phyloP scores from a whole-genome alignment of 805 yeast genomes.

The Helenozyma rhizophorensis region DNA sequence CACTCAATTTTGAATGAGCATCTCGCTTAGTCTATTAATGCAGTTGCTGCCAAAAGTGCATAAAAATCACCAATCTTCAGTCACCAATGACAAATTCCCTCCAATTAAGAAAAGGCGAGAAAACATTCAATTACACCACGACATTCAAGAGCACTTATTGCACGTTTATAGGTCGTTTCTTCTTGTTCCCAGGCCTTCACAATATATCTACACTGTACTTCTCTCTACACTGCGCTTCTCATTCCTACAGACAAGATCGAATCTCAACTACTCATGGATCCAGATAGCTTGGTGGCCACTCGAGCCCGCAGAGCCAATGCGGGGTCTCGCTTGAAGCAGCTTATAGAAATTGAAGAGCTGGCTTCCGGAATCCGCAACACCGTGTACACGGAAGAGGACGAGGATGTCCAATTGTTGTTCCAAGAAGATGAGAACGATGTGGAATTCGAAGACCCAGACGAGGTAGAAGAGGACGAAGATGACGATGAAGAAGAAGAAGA shows the following conservation, averaged over 20 bases:
- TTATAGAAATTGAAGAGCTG: slow-evolving; percentile 70
- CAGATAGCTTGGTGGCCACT: slow-evolving; percentile 64
- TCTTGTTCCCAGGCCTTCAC: no score
- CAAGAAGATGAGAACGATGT: slow-evolving; percentile 44
- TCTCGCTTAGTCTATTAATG: no score
- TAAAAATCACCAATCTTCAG: no score
- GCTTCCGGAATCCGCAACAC: slow-evolving; percentile 18
- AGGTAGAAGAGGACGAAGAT: slow-evolving; percentile 17
- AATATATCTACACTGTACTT: neutral
- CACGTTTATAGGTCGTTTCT: no score
- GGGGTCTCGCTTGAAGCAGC: slow-evolving; percentile 72
- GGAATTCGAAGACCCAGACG: slow-evolving; percentile 21
- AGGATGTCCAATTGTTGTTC: slow-evolving; percentile 65
- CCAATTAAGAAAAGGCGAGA: no score
- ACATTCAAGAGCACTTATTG: no score
- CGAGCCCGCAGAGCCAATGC: slow-evolving; percentile 83
- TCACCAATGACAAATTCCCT: no score
- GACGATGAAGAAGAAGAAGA: slow-evolving; percentile 31
- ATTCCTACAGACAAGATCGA: no score
- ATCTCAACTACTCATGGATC: no score
- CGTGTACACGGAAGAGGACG: slow-evolving; percentile 59
- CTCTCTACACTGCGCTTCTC: neutral
- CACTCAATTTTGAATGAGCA: no score
- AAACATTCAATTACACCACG: no score
- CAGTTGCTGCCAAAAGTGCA: no score